These are phyloP conservation scores for Zygoascus tannicola DNA, from an alignment of 805 yeast genomes.

Conservation along the genomic window DNA sequence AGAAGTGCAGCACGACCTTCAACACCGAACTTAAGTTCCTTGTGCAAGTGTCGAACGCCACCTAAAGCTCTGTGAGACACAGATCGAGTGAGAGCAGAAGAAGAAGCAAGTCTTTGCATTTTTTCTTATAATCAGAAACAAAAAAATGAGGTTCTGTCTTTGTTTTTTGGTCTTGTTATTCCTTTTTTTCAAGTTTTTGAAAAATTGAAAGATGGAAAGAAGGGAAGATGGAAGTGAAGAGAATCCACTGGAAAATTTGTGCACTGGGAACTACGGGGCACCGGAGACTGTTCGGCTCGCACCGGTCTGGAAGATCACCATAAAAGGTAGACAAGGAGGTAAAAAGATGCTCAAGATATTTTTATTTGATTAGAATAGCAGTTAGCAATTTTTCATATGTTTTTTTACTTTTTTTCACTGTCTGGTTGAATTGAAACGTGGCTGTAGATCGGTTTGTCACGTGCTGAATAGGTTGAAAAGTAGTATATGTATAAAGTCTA, in stretches of 20 bases:
- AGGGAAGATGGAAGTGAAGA: neutral
- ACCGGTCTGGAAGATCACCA: too few relatives aligned
- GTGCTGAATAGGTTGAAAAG: too few relatives aligned
- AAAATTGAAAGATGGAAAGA: constrained; percentile 1
- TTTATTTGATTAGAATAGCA: neutral
- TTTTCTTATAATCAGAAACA: constrained; percentile 1
- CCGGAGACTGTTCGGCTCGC: too few relatives aligned
- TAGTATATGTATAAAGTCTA: too few relatives aligned
- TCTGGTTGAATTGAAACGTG: too few relatives aligned
- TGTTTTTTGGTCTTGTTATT: neutral
- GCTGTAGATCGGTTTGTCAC: too few relatives aligned
- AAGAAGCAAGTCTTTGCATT: constrained; percentile 19
- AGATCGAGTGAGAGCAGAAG: constrained; percentile 10
- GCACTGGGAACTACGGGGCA: neutral
- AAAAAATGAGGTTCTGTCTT: neutral
- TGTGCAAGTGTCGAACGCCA: constrained; percentile 44
- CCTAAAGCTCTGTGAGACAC: neutral
- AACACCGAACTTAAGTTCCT: constrained; percentile 92
- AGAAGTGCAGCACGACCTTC: constrained; percentile 93
- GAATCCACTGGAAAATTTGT: constrained; percentile 3
- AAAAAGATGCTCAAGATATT: neutral
- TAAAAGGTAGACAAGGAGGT: neutral
- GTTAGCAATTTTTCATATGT: neutral
- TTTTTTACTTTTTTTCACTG: neutral
- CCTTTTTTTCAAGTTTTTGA: neutral